These are phyloP conservation scores for Zymoseptoria pseudotritici DNA, from an alignment of 2,329 filamentous ascomycete species.

Conservation along the genomic window DNA sequence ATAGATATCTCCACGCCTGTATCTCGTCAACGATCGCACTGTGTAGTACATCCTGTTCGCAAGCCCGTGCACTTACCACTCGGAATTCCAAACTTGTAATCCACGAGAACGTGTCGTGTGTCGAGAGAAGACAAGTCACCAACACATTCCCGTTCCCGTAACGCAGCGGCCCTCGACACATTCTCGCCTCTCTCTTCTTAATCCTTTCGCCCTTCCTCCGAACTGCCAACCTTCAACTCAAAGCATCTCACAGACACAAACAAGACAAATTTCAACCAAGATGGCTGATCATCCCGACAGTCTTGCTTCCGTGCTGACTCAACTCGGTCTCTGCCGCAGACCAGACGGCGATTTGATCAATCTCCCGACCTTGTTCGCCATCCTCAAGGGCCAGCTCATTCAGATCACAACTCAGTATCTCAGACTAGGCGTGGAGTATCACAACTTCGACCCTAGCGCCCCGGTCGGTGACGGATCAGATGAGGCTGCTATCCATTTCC, in stretches of 20 bases:
- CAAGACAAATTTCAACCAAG: neutral
- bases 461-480: neutral
- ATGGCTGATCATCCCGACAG: neutral
- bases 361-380: neutral
- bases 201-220: no score
- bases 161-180: no score
- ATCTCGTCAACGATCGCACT: no score
- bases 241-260: neutral
- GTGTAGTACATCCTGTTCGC: no score
- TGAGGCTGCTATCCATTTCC: neutral
- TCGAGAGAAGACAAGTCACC: no score
- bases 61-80: no score
- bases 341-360: neutral
- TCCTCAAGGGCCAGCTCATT: neutral
- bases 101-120: no score
- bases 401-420: neutral
- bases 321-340: neutral
- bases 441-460: neutral
- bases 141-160: no score
- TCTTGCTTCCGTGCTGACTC: neutral
- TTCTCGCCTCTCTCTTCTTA: no score
- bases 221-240: neutral
- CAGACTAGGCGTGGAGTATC: neutral
- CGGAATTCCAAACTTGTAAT: no score
- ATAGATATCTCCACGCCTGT: no score